Evolutionary conservation across 2,329 filamentous ascomycete species (phyloP).

Genomic region (Trichoderma koningiopsis): DNA sequence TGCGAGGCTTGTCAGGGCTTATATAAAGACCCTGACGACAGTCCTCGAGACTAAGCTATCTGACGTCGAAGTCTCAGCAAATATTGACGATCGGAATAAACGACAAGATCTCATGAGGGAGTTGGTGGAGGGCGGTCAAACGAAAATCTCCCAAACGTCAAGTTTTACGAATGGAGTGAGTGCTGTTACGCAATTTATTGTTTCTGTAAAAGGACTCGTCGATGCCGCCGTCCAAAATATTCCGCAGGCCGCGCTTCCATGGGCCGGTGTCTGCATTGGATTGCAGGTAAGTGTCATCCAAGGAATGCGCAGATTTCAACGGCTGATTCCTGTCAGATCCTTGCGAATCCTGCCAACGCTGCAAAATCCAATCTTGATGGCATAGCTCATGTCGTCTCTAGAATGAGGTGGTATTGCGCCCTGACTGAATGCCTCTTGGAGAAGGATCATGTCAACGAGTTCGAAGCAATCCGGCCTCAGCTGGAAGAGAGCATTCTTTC

Average conservation of each 20-base stretch:
- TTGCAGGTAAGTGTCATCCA: constrained; percentile 36
- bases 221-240: constrained; percentile 32
- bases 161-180: neutral
- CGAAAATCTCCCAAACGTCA: neutral
- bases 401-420: constrained; percentile 44
- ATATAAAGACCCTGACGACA: constrained; percentile 17
- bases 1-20: neutral
- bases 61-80: neutral
- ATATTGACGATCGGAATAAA: neutral
- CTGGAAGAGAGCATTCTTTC: constrained; percentile 34
- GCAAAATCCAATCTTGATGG: constrained; percentile 35
- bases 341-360: constrained; percentile 36
- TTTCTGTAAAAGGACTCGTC: neutral
- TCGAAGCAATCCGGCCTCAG: too few relatives aligned
- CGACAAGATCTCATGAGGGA: constrained; percentile 7
- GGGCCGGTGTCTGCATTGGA: constrained; percentile 39
- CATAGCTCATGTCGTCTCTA: constrained; percentile 37
- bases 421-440: constrained; percentile 36
- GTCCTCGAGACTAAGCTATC: neutral
- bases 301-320: too few relatives aligned
- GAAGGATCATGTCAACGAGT: constrained; percentile 16
- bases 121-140: neutral
- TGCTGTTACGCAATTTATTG: neutral
- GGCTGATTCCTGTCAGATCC: constrained; percentile 31
- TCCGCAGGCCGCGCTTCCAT: constrained; percentile 42